phyloP scores from a whole-genome alignment of 2,329 filamentous ascomycete species.

The Septoria petroselini region DNA sequence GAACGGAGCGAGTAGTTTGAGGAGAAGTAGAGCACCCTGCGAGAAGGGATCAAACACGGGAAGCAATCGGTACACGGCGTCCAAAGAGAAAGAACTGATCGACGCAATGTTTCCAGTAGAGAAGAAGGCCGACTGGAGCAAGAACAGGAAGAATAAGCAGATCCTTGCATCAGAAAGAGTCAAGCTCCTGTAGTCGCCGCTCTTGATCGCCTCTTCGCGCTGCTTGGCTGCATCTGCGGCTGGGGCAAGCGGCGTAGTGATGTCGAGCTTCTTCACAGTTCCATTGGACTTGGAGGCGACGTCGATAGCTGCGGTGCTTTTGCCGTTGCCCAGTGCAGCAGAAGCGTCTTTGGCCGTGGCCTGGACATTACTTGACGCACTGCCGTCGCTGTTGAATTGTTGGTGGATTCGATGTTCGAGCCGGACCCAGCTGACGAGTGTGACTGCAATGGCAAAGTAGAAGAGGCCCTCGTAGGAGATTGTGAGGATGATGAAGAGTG shows the following conservation, averaged over 20 bases:
- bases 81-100: conserved; percentile 86
- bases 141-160: conserved; percentile 89
- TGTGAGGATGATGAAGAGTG: conserved; percentile 90
- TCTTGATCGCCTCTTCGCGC: conserved; percentile 34
- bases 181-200: conserved; percentile 60
- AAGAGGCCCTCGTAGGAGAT: conserved; percentile 98
- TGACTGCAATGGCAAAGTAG: conserved; percentile 83
- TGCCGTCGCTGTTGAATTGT: conserved; percentile 6
- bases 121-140: conserved; percentile 95
- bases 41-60: conserved; percentile 92
- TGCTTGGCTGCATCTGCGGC: conserved; percentile 38
- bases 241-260: conserved; percentile 36
- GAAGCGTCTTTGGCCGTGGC: conserved; percentile 14
- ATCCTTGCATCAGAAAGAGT: conserved; percentile 81
- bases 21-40: conserved; percentile 78
- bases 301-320: conserved; percentile 24
- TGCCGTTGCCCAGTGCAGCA: conserved; percentile 18
- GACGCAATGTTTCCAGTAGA: conserved; percentile 95
- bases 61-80: conserved; percentile 81
- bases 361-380: background rate
- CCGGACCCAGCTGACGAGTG: conserved; percentile 83
- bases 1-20: conserved; percentile 93
- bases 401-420: conserved; percentile 74
- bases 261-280: conserved; percentile 17
- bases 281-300: conserved; percentile 10